These are phyloP conservation scores for Thecaphora thlaspeos DNA, from an alignment of 1,284 basidiomycete species.

Conservation along the genomic window DNA sequence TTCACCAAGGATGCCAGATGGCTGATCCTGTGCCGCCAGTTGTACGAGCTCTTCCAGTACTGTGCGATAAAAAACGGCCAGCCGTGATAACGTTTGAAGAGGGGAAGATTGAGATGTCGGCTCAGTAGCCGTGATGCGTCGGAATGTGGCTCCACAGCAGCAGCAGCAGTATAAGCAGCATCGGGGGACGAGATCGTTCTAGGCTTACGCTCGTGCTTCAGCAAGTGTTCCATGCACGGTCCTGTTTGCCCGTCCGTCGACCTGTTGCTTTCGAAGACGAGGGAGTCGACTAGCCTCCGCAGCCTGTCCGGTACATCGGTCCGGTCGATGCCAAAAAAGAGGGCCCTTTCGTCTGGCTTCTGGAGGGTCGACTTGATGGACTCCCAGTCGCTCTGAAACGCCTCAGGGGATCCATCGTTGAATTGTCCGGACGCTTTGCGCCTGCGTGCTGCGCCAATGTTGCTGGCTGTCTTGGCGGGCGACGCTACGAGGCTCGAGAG, in stretches of 20 bases:
- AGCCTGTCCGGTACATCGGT: slow-evolving; percentile 78
- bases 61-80: slow-evolving; percentile 63
- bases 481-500: slow-evolving; percentile 32
- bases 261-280: slow-evolving; percentile 80
- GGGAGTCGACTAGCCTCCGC: slow-evolving; percentile 78
- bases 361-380: slow-evolving; percentile 60
- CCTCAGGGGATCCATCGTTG: slow-evolving; percentile 24
- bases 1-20: slow-evolving; percentile 48
- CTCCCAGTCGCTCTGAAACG: slow-evolving; percentile 34
- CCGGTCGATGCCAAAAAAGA: slow-evolving; percentile 74
- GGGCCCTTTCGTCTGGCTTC: slow-evolving; percentile 76
- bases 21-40: slow-evolving; percentile 47
- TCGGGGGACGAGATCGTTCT: too few relatives aligned
- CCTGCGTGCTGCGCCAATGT: slow-evolving; percentile 13
- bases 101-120: too few relatives aligned
- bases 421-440: slow-evolving; percentile 27
- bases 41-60: slow-evolving; percentile 47
- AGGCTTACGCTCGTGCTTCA: slow-evolving; percentile 81
- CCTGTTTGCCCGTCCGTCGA: slow-evolving; percentile 73
- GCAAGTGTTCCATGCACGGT: slow-evolving; percentile 81
- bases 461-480: slow-evolving; percentile 22
- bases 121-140: too few relatives aligned
- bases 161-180: too few relatives aligned
- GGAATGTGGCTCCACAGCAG: too few relatives aligned
- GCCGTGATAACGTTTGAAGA: slow-evolving; percentile 70